Conservation (phyloP, 2,329 filamentous ascomycete species). For the Trichoderma atroviride region DNA sequence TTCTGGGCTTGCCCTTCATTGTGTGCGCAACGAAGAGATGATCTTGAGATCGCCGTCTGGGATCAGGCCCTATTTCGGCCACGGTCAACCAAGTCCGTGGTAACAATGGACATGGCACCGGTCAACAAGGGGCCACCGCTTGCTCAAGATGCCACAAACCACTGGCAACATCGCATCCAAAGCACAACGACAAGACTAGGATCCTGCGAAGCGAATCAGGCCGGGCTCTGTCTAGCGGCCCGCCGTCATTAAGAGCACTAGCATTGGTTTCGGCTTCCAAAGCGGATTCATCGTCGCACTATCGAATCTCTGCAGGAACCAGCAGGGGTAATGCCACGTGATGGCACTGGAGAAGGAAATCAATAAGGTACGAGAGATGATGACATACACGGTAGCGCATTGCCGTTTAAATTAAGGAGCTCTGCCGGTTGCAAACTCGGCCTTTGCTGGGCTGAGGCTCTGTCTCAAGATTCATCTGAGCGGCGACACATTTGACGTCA, state of each 20-base stretch:
- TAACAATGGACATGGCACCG: not conserved
- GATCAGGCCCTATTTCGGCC: not conserved
- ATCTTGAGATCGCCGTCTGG: not conserved
- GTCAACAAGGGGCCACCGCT: not conserved
- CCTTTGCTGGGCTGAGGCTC: not conserved
- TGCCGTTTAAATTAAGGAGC: constrained; percentile 19
- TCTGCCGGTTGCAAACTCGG: not conserved
- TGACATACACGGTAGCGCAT: not conserved
- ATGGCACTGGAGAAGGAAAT: constrained; percentile 12
- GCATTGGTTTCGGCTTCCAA: not conserved
- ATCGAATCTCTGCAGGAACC: constrained; percentile 18
- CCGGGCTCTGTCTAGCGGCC: not conserved
- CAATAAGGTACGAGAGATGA: constrained; percentile 3
- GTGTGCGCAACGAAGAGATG: not conserved
- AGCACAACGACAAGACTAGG: not conserved
- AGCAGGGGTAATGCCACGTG: constrained; percentile 18
- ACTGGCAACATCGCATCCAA: not conserved
- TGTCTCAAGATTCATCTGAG: not conserved
- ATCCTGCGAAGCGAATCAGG: not conserved
- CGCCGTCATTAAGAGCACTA: constrained; percentile 6
- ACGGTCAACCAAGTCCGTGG: not conserved
- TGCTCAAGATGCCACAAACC: not conserved
- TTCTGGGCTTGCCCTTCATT: not conserved
- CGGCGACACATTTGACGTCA: not conserved
- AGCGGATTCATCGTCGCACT: constrained; percentile 21